phyloP scores from a whole-genome alignment of 768 basidiomycete species.

The Termitomyces sp. region DNA sequence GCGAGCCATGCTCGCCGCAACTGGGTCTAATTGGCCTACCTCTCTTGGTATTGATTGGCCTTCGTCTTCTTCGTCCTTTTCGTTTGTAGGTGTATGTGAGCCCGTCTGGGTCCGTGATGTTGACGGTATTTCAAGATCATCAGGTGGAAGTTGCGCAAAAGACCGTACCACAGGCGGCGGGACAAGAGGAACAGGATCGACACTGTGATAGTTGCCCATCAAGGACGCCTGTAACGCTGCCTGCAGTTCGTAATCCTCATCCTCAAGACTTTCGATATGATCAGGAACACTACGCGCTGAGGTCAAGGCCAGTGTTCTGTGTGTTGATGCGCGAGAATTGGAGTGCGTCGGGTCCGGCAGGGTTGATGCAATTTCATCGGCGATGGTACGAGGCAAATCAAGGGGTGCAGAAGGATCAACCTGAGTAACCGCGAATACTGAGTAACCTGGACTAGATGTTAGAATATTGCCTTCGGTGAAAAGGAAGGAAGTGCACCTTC shows the following conservation, averaged over 20 bases:
- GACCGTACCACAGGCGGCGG: conserved; percentile 23
- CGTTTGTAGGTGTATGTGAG: conserved; percentile 10
- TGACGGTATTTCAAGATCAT: conserved; percentile 2
- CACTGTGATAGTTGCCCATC: conserved; percentile 19
- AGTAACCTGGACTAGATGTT: conserved; percentile 54
- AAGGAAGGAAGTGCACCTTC: conserved; percentile 51
- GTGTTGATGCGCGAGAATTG: conserved; percentile 4
- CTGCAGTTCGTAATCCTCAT: conserved; percentile 86
- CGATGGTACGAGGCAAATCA: conserved; percentile 58
- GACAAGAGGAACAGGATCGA: conserved; percentile 12
- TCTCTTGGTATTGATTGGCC: conserved; percentile 4
- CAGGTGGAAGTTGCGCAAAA: conserved; percentile 17
- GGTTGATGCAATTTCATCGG: conserved; percentile 65
- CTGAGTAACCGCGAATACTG: conserved; percentile 71
- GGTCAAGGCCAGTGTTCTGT: conserved; percentile 3
- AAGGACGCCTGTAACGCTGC: conserved; percentile 84
- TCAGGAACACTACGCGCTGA: conserved; percentile 5
- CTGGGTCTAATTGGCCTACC: conserved; percentile 38
- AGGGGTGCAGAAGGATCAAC: conserved; percentile 48
- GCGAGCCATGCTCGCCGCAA: conserved; percentile 64
- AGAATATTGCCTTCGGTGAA: background rate
- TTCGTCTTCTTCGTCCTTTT: background rate
- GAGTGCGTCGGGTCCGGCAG: conserved; percentile 43
- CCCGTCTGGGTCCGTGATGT: conserved; percentile 16
- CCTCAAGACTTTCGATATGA: conserved; percentile 48